phyloP scores from a whole-genome alignment of 108 stramenopile species.

The Discostella pseudostelligera region DNA sequence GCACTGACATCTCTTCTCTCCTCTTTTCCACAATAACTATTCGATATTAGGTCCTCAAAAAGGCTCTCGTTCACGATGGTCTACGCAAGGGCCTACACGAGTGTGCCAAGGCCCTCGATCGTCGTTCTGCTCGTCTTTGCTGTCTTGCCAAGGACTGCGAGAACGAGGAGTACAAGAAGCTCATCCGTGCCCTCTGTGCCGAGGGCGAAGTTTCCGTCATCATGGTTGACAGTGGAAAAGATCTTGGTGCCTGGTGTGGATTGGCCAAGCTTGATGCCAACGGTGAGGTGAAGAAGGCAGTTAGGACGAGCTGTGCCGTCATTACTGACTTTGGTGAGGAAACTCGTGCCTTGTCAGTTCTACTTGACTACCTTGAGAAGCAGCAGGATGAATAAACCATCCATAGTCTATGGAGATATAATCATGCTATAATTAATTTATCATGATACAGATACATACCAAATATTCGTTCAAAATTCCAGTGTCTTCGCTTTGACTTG shows the following conservation, averaged over 20 bases:
- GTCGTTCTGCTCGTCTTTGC: constrained; percentile 96
- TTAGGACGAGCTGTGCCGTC: constrained; percentile 94
- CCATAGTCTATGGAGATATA: background rate
- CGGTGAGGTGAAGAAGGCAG: constrained; percentile 96
- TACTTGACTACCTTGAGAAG: constrained; percentile 97
- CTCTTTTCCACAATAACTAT: background rate
- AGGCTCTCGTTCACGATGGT: constrained; percentile 97
- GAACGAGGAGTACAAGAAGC: constrained; percentile 98
- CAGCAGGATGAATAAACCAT: constrained; percentile 61
- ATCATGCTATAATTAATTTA: background rate
- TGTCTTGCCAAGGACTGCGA: constrained; percentile 99
- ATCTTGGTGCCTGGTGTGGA: constrained; percentile 97
- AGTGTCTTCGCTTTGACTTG: background rate
- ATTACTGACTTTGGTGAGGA: constrained; percentile 99
- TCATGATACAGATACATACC: background rate
- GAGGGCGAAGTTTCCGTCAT: constrained; percentile 97
- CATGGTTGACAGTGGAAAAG: constrained; percentile 95
- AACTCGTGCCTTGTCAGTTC: constrained; percentile 90
- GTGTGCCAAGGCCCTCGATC: constrained; percentile 98
- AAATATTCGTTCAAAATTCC: background rate
- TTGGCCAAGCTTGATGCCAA: constrained; percentile 97
- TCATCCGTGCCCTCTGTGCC: constrained; percentile 97
- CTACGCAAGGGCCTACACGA: constrained; percentile 99
- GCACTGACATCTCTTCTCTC: constrained; percentile 2
- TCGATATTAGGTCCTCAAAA: constrained; percentile 88